phyloP scores from a whole-genome alignment of 441 rosid genomes.

The Manihot esculenta region DNA sequence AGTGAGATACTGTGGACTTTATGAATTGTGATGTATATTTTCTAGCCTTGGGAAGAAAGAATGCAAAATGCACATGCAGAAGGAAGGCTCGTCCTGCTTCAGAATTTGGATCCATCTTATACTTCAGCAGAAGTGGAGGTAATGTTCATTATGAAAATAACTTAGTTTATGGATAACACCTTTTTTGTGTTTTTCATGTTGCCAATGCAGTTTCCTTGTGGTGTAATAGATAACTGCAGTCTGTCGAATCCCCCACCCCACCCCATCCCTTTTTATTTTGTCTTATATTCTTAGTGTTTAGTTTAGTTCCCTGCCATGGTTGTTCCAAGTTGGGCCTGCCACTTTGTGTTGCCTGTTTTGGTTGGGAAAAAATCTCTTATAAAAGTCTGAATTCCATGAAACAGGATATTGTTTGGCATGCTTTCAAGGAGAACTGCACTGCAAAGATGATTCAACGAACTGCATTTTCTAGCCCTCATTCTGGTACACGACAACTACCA shows the following conservation, averaged over 20 bases:
- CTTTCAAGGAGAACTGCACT: slow-evolving; percentile 54
- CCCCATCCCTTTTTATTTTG: too few relatives aligned
- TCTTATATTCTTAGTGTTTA: not conserved
- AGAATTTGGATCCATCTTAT: slow-evolving; percentile 70
- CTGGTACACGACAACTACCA: slow-evolving; percentile 43
- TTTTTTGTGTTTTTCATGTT: not conserved
- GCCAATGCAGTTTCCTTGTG: not conserved
- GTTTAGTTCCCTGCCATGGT: not conserved
- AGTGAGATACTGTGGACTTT: slow-evolving; percentile 8
- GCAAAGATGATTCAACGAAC: slow-evolving; percentile 64
- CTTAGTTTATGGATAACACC: not conserved
- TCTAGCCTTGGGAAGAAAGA: slow-evolving; percentile 73
- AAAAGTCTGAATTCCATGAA: slow-evolving; percentile 13
- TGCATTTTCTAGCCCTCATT: slow-evolving; percentile 48
- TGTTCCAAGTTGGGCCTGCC: slow-evolving; percentile 5
- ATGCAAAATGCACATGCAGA: slow-evolving; percentile 48
- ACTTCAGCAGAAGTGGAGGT: slow-evolving; percentile 75
- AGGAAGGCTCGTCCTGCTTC: slow-evolving; percentile 64
- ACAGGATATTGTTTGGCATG: slow-evolving; percentile 70
- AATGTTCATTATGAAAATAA: slow-evolving; percentile 14
- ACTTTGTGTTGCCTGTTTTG: not conserved
- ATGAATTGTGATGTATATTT: slow-evolving; percentile 21
- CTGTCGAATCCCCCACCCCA: too few relatives aligned
- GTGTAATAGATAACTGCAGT: not conserved
- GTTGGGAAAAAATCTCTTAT: slow-evolving; percentile 1